Percentiles rank a stretch among this genome's conserved stretches.
These are phyloP conservation scores for Maudiozyma bulderi DNA, from an alignment of 805 yeast genomes.

Conservation along the genomic window DNA sequence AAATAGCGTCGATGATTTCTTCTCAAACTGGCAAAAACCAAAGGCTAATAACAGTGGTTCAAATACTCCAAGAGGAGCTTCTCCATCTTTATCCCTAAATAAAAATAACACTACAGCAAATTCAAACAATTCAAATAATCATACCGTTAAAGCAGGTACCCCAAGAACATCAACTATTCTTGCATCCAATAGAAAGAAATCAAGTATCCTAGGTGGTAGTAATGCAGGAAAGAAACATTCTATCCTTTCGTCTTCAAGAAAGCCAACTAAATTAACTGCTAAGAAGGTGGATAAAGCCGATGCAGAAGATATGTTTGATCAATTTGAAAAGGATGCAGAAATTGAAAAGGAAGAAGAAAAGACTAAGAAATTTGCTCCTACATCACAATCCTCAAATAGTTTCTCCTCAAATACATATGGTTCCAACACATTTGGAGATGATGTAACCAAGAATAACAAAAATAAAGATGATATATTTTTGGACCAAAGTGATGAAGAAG, in stretches of 20 bases:
- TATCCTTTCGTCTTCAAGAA: conserved; percentile 47
- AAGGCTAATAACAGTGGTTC: conserved; percentile 23
- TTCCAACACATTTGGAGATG: conserved; percentile 1
- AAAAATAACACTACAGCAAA: neutral
- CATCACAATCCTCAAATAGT: neutral
- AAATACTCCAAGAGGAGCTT: neutral
- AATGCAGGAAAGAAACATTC: conserved; percentile 32
- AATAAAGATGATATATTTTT: conserved; percentile 9
- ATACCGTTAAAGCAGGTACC: neutral
- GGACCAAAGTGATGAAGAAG: conserved; percentile 11
- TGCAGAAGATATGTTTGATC: conserved; percentile 44
- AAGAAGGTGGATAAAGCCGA: conserved; percentile 48
- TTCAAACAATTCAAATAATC: neutral
- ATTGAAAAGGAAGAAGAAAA: conserved; percentile 60
- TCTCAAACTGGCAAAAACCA: conserved; percentile 88
- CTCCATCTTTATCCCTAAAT: neutral
- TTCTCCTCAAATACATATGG: conserved; percentile 4
- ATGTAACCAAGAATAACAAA: conserved; percentile 2
- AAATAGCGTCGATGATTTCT: conserved; percentile 70
- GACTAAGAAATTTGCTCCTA: conserved; percentile 5
- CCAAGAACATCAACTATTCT: conserved; percentile 9
- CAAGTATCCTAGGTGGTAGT: conserved; percentile 4
- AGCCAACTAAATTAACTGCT: conserved; percentile 45
- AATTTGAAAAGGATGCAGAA: conserved; percentile 69
- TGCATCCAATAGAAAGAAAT: conserved; percentile 23